Conservation (phyloP, 2,329 filamentous ascomycete genomes). For the Trichoderma arundinaceum region DNA sequence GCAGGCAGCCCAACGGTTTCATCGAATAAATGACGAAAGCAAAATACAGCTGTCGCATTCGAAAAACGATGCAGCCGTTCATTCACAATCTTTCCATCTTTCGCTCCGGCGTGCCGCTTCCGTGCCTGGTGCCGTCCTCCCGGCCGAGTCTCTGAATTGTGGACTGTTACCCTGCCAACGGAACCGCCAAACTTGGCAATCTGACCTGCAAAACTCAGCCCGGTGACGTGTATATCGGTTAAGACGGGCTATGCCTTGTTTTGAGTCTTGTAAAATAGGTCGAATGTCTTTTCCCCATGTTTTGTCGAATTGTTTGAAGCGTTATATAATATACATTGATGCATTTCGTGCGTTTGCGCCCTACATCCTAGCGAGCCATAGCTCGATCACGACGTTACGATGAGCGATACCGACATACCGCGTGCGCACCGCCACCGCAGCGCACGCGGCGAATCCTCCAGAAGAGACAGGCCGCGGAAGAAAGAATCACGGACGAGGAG, state of each 20-base stretch:
- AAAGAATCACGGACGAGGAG: slow-evolving; percentile 44
- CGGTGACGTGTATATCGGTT: slow-evolving; percentile 30
- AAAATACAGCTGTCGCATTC: neutral
- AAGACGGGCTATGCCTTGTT: slow-evolving; percentile 18
- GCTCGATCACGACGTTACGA: slow-evolving; percentile 35
- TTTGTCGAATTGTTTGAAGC: neutral
- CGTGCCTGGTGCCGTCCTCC: slow-evolving; percentile 22
- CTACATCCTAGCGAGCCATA: slow-evolving; percentile 37
- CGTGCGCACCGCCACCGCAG: slow-evolving; percentile 42
- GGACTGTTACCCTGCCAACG: slow-evolving; percentile 28
- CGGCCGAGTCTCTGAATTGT: slow-evolving; percentile 11
- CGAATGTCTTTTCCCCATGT: neutral
- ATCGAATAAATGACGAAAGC: neutral
- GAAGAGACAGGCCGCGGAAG: slow-evolving; percentile 46
- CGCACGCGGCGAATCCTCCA: slow-evolving; percentile 41
- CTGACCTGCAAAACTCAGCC: slow-evolving; percentile 23
- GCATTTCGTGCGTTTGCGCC: slow-evolving; percentile 1
- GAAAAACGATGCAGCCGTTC: neutral
- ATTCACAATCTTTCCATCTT: neutral
- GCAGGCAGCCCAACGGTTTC: neutral
- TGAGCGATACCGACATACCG: slow-evolving; percentile 47
- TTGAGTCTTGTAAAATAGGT: slow-evolving; percentile 9
- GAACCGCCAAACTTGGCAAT: slow-evolving; percentile 2
- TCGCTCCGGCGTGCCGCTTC: slow-evolving; percentile 19
- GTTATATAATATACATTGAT: neutral